Evolutionary conservation across 2,329 filamentous ascomycete genomes (phyloP).

Genomic region (Penicillium sp.): DNA sequence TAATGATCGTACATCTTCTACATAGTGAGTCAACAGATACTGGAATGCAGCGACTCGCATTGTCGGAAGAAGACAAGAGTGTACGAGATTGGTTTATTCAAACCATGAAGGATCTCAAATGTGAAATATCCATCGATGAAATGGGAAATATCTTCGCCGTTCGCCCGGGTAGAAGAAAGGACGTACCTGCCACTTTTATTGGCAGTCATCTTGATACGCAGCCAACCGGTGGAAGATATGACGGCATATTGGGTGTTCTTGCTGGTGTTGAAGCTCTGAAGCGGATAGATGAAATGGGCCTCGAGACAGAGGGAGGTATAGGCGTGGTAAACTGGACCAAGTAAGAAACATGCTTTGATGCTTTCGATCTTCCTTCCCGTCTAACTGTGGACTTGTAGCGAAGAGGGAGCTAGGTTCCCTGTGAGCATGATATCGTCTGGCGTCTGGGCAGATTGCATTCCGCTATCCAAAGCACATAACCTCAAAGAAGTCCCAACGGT

Average conservation of each 20-base stretch:
- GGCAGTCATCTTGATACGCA: slow-evolving; percentile 73
- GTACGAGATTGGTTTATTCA: slow-evolving; percentile 76
- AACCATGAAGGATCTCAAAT: slow-evolving; percentile 66
- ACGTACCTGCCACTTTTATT: slow-evolving; percentile 67
- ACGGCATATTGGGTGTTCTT: slow-evolving; percentile 73
- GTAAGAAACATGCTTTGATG: slow-evolving; percentile 19
- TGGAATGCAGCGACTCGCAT: slow-evolving; percentile 75
- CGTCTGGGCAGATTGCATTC: slow-evolving; percentile 71
- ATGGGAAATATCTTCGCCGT: slow-evolving; percentile 85
- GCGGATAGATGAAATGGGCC: slow-evolving; percentile 67
- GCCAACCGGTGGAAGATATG: slow-evolving; percentile 51
- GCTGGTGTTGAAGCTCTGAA: slow-evolving; percentile 75
- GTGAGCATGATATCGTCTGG: slow-evolving; percentile 73
- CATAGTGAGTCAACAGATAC: slow-evolving; percentile 60
- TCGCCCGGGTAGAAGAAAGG: slow-evolving; percentile 62
- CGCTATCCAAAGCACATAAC: slow-evolving; percentile 64
- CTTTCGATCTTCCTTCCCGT: not conserved
- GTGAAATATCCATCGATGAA: slow-evolving; percentile 68
- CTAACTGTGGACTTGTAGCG: slow-evolving; percentile 52
- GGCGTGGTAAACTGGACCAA: slow-evolving; percentile 68
- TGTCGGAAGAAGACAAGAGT: slow-evolving; percentile 72
- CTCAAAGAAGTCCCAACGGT: slow-evolving; percentile 63
- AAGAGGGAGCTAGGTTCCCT: slow-evolving; percentile 79
- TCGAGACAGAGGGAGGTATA: slow-evolving; percentile 72
- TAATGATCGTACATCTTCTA: not conserved